Conservation (phyloP, 2,329 filamentous ascomycete species). For the Botrytis squamosa region DNA sequence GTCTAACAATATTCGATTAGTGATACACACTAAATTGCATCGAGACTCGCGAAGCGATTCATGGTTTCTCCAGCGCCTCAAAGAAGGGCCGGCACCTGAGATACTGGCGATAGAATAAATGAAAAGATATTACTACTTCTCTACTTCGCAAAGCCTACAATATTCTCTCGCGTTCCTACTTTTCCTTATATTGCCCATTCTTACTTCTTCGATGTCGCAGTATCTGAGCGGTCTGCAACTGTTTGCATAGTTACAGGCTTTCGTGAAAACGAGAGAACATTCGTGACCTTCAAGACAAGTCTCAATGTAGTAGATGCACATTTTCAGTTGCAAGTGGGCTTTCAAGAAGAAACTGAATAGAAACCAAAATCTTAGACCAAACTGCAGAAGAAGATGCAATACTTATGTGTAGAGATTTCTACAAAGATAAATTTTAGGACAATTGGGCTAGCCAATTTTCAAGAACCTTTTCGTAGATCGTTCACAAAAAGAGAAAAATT, state of each 20-base stretch:
- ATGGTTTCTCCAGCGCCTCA: background rate
- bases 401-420: background rate
- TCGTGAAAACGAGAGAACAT: background rate
- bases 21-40: background rate
- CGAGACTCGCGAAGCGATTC: background rate
- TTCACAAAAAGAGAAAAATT: background rate
- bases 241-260: background rate
- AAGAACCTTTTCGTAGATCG: fast-evolving
- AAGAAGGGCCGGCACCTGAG: background rate
- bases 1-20: background rate
- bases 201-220: background rate
- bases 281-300: background rate
- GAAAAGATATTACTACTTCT: background rate
- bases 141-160: background rate
- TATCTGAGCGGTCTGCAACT: background rate
- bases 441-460: background rate
- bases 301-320: background rate
- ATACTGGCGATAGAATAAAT: background rate
- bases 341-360: background rate
- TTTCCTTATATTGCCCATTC: background rate
- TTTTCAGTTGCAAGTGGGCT: background rate
- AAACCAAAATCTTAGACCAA: background rate
- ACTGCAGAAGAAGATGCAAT: background rate
- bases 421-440: background rate
- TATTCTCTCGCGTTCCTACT: background rate